phyloP scores from a whole-genome alignment of 2,329 filamentous ascomycete genomes.

The Exophiala mesophila region DNA sequence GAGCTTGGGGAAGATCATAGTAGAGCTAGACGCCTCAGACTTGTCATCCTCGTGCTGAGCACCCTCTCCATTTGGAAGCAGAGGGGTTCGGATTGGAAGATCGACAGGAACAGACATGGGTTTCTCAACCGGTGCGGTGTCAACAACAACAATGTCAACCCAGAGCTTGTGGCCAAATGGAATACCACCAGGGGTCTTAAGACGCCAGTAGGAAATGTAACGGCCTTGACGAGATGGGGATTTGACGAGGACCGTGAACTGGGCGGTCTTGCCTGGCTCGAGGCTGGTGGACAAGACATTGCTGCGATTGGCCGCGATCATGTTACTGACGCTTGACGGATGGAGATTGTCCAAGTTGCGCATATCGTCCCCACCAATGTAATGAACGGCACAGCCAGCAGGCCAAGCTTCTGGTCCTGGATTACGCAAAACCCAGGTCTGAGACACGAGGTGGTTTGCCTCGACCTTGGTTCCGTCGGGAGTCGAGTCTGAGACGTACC shows the following conservation, averaged over 20 bases:
- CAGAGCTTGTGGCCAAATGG: constrained; percentile 91
- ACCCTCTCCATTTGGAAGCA: constrained; percentile 12
- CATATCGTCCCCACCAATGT: constrained; percentile 94
- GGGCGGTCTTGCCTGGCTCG: constrained; percentile 65
- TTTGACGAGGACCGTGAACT: constrained; percentile 81
- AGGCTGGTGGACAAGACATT: constrained; percentile 67
- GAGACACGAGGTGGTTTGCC: constrained; percentile 71
- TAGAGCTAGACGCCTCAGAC: constrained; percentile 39
- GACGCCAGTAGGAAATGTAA: constrained; percentile 91
- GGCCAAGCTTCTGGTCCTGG: constrained; percentile 77
- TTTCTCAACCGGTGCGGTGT: neutral
- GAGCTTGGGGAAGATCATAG: constrained; percentile 95
- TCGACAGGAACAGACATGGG: constrained; percentile 16
- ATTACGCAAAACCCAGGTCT: constrained; percentile 89
- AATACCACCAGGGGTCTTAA: constrained; percentile 72
- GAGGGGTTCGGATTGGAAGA: constrained; percentile 23
- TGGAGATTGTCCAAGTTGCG: constrained; percentile 77
- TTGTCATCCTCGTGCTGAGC: constrained; percentile 29
- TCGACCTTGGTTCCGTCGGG: constrained; percentile 69
- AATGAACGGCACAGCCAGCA: constrained; percentile 81
- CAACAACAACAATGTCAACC: constrained; percentile 75
- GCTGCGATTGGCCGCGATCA: constrained; percentile 75
- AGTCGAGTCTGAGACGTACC: constrained; percentile 74
- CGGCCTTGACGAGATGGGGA: constrained; percentile 72
- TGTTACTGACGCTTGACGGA: constrained; percentile 70